A percentile compares a stretch with the other conserved stretches of the same genome.
These are phyloP conservation scores for Limnanthes douglasii DNA, from an alignment of 345 rosid genomes.

Conservation along the genomic window DNA sequence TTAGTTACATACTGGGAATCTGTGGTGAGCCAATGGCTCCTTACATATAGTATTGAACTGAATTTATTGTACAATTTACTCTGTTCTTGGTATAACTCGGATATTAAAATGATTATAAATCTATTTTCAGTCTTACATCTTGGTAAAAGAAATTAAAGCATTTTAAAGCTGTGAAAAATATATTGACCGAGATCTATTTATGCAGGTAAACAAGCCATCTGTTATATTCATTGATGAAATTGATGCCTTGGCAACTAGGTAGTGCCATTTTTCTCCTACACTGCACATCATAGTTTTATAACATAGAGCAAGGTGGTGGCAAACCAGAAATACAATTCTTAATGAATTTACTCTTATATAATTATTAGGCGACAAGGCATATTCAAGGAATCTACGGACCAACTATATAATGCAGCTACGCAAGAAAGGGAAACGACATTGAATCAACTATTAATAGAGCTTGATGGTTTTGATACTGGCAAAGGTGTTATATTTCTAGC, in stretches of 20 bases:
- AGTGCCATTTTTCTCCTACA: no score
- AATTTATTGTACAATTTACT: no score
- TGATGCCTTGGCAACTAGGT: constrained; percentile 94
- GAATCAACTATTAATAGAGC: constrained; percentile 91
- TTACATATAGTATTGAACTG: no score
- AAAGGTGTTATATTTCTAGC: constrained; percentile 94
- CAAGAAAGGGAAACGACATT: constrained; percentile 95
- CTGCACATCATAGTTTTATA: no score
- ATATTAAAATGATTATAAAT: no score
- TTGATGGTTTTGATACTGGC: constrained; percentile 97
- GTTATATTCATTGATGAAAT: constrained; percentile 93
- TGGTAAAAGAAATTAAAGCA: no score
- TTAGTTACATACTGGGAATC: no score
- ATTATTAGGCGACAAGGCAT: constrained; percentile 73
- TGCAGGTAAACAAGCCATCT: constrained; percentile 92
- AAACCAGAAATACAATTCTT: no score
- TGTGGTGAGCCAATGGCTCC: no score
- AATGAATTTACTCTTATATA: neutral
- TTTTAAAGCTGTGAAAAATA: neutral
- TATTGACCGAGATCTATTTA: constrained; percentile 11
- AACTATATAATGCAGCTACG: constrained; percentile 86
- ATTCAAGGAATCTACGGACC: constrained; percentile 62
- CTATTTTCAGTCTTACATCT: no score
- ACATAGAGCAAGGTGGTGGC: no score
- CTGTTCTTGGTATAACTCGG: no score